Conservation (phyloP, 2,329 filamentous ascomycete species). For the Trichoderma simmonsii region DNA sequence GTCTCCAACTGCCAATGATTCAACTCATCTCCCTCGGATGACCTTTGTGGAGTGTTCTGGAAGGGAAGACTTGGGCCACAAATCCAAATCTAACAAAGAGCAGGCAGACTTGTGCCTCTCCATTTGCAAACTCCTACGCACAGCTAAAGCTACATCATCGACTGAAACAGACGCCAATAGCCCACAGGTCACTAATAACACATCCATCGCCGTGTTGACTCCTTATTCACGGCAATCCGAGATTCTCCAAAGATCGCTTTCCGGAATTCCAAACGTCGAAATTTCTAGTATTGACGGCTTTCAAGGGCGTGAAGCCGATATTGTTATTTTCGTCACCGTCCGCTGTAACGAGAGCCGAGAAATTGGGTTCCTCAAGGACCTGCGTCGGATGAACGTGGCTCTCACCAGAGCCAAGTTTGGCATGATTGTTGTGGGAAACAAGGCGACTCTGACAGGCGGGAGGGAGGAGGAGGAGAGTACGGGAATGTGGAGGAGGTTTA, state of each 20-base stretch:
- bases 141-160: neutral
- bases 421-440: conserved; percentile 33
- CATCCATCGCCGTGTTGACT: conserved; percentile 37
- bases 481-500: conserved; percentile 17
- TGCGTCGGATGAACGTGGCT: conserved; percentile 40
- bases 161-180: neutral
- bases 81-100: conserved; percentile 39
- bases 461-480: conserved; percentile 16
- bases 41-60: conserved; percentile 37
- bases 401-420: conserved; percentile 37
- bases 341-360: conserved; percentile 38
- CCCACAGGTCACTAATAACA: neutral
- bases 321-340: conserved; percentile 42
- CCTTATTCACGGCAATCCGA: conserved; percentile 39
- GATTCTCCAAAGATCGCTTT: conserved; percentile 27
- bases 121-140: conserved; percentile 32
- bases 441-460: conserved; percentile 28
- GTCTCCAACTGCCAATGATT: conserved; percentile 19
- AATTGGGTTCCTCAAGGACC: conserved; percentile 41
- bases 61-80: conserved; percentile 36
- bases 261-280: conserved; percentile 29
- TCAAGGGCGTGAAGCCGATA: conserved; percentile 42
- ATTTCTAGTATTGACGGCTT: conserved; percentile 43
- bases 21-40: conserved; percentile 16
- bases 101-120: conserved; percentile 36